phyloP scores from a whole-genome alignment of 139 green algal species.

The Trebouxia sp. region DNA sequence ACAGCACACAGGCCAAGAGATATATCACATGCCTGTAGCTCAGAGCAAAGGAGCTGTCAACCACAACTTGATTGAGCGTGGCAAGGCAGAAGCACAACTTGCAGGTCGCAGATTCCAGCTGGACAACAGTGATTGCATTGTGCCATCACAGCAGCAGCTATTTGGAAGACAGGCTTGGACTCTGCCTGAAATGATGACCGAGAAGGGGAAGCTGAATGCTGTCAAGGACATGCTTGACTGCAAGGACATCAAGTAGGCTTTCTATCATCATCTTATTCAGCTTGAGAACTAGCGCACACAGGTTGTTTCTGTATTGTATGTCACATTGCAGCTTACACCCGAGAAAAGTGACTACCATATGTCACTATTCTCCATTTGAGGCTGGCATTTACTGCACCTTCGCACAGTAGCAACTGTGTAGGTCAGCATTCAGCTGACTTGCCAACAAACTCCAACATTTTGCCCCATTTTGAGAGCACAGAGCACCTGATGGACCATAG shows the following conservation, averaged over 20 bases:
- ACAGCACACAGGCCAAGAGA: background rate
- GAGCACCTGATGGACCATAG: background rate
- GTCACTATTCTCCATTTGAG: background rate
- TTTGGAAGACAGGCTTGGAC: background rate
- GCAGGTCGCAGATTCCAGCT: background rate
- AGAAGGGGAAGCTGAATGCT: conserved; percentile 18
- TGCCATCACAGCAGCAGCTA: background rate
- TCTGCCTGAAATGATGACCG: conserved; percentile 4
- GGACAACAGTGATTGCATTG: background rate
- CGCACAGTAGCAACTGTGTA: background rate
- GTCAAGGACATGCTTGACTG: conserved; percentile 13
- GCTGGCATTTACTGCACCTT: background rate
- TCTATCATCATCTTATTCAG: background rate
- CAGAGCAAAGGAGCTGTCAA: background rate
- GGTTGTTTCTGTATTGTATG: no score
- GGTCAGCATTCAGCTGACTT: background rate
- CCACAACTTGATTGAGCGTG: background rate
- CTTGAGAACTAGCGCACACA: background rate
- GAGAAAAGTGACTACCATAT: background rate
- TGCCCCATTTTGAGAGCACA: background rate
- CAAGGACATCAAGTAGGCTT: conserved; percentile 28
- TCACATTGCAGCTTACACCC: background rate
- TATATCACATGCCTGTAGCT: no score
- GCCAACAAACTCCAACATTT: background rate
- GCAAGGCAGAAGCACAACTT: background rate